phyloP scores from a whole-genome alignment of 1,284 basidiomycete species.

The Irpex rosettiformis region DNA sequence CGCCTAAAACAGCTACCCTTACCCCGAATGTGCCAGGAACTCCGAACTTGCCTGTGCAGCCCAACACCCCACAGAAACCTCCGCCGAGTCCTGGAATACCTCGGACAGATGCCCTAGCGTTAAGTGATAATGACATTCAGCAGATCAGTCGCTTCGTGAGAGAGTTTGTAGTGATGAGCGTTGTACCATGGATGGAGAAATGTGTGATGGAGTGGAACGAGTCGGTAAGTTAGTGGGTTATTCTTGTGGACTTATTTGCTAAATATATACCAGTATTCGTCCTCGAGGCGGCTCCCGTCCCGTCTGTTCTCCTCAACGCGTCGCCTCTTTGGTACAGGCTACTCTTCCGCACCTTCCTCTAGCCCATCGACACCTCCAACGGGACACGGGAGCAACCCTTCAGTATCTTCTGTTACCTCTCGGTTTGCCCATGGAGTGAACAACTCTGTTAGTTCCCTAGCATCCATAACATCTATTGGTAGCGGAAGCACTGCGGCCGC shows the following conservation, averaged over 20 bases:
- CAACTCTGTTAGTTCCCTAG: slow-evolving; percentile 32
- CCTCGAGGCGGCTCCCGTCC: slow-evolving; percentile 78
- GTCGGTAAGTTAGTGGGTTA: slow-evolving; percentile 43
- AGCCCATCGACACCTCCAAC: slow-evolving; percentile 25
- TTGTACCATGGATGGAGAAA: slow-evolving; percentile 97
- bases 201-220: slow-evolving; percentile 95
- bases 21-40: not conserved
- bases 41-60: not conserved
- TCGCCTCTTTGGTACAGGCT: slow-evolving; percentile 75
- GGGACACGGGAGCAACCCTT: slow-evolving; percentile 27
- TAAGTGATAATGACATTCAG: slow-evolving; percentile 79
- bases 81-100: slow-evolving; percentile 7
- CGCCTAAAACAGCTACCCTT: slow-evolving; percentile 4
- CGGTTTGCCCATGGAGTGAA: slow-evolving; percentile 37
- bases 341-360: slow-evolving; percentile 42
- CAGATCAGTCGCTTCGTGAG: slow-evolving; percentile 80
- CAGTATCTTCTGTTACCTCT: slow-evolving; percentile 41
- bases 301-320: slow-evolving; percentile 87
- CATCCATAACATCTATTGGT: slow-evolving; percentile 25
- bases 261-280: slow-evolving; percentile 57
- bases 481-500: slow-evolving; percentile 24
- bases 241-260: not conserved
- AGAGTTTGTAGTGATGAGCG: slow-evolving; percentile 87
- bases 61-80: slow-evolving; percentile 2
- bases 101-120: slow-evolving; percentile 19